Evolutionary conservation across 371 early-diverging fungal species (phyloP), one percentile per base, ranked within the genome.

Genomic region (Mucor racemosus): DNA sequence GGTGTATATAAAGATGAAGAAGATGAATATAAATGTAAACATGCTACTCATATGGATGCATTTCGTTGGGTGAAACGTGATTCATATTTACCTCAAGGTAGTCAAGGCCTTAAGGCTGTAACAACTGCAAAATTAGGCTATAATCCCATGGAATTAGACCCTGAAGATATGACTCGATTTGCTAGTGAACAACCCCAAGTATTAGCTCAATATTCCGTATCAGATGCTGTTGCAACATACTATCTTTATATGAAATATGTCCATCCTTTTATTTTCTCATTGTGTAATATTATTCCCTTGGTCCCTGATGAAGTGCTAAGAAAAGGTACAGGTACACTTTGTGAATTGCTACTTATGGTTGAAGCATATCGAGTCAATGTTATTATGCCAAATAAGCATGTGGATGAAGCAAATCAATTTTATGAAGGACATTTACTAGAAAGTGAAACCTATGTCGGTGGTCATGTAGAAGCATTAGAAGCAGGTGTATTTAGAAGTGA

Each of bases 201-300:
- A n/a, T 82, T 99, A 56, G 98, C 99, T 10, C 95, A 97, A 61
- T 99, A 99, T 77, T 99, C 99, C 15, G 99, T 99, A 33, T 99
- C 99, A 58, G 99, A 99, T 87, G 99, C 99, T 6, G 99, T 99
- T 3, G 99, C 99, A 0, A 99, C 99, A 0, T 99, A 99, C 78
- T 98, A 98, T 69, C 84, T 99, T 3, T 99, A 99, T 77, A 97
- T 98, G 94, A 99, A 99, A 85, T 99, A 99, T 77, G 99, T 99
- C 10, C 95, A 99, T 80, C 97, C 99, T 8, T 99, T 99, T 74
- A 97, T 99, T 56, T 99, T 99, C 76, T 99, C 99, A 7, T 86
- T 99, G 7, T 98, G 99, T 81, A 99, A 99, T 73, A 94, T 99
- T 65, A 98, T 99, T 71, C 99, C 99, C 0, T 86, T 98, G 69